phyloP scores from a whole-genome alignment of 495 filamentous ascomycete species.

The Darksidea phi region DNA sequence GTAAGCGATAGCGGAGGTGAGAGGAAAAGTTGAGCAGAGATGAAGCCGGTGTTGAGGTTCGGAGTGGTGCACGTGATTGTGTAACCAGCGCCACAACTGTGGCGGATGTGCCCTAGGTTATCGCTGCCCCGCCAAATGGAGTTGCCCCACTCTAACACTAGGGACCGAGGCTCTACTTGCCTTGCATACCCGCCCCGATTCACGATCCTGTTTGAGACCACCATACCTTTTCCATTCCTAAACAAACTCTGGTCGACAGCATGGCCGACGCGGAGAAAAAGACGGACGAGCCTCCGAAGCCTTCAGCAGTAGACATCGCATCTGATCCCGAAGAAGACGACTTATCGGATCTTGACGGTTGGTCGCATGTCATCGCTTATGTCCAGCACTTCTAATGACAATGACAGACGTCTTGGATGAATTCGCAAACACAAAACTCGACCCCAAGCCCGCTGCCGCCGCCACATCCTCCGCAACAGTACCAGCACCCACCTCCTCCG shows the following conservation, averaged over 20 bases:
- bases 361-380: slow-evolving; percentile 21
- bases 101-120: too few relatives aligned
- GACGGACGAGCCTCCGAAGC: not conserved
- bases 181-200: too few relatives aligned
- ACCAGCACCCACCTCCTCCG: slow-evolving; percentile 38
- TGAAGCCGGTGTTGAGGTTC: too few relatives aligned
- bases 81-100: too few relatives aligned
- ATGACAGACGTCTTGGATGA: slow-evolving; percentile 82
- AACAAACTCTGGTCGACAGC: not conserved
- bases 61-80: too few relatives aligned
- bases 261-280: slow-evolving; percentile 18
- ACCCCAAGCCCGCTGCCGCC: slow-evolving; percentile 43
- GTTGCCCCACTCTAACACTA: too few relatives aligned
- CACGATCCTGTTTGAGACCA: too few relatives aligned
- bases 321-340: slow-evolving; percentile 82
- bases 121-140: too few relatives aligned
- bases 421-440: slow-evolving; percentile 62
- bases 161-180: too few relatives aligned
- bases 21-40: too few relatives aligned
- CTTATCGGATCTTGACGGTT: slow-evolving; percentile 88
- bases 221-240: too few relatives aligned
- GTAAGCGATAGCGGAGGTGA: too few relatives aligned
- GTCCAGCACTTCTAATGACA: slow-evolving; percentile 3
- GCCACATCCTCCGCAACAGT: slow-evolving; percentile 42
- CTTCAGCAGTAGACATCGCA: slow-evolving; percentile 46